Percentiles rank a stretch among this genome's conserved stretches.
Evolutionary conservation across 768 basidiomycete genomes (phyloP).

Genomic region (Gelatoporia subvermispora): DNA sequence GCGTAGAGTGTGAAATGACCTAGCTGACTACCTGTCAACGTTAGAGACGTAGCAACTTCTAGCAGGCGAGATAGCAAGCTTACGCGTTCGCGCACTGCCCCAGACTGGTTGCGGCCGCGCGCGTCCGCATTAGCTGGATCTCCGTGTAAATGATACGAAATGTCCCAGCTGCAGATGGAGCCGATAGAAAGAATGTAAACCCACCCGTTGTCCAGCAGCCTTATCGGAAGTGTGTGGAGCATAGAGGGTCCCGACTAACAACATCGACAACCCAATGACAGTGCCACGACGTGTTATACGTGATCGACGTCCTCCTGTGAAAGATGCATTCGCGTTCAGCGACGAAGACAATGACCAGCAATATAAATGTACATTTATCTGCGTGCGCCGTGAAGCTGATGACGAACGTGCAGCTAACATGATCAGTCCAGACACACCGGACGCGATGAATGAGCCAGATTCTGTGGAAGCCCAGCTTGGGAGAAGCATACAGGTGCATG

Average conservation of each 20-base stretch:
- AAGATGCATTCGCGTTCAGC: background rate
- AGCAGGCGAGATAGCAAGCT: too few species aligned
- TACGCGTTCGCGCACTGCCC: conserved; percentile 34
- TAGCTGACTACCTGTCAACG: conserved; percentile 37
- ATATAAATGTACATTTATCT: conserved; percentile 32
- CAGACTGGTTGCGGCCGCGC: conserved; percentile 38
- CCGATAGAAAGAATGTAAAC: conserved; percentile 43
- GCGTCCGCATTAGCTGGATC: conserved; percentile 43
- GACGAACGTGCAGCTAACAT: conserved; percentile 34
- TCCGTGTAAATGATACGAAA: conserved; percentile 40
- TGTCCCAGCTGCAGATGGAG: conserved; percentile 40
- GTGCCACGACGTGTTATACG: conserved; percentile 40
- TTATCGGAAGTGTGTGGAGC: conserved; percentile 29
- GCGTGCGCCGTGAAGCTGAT: conserved; percentile 33
- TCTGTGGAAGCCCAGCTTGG: conserved; percentile 44
- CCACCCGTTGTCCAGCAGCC: conserved; percentile 31
- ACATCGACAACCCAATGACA: conserved; percentile 32
- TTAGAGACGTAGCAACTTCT: background rate
- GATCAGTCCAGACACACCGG: conserved; percentile 44
- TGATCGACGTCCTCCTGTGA: conserved; percentile 29
- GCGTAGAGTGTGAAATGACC: conserved; percentile 40
- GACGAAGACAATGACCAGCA: background rate
- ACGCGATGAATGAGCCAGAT: conserved; percentile 46
- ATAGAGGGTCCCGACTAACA: conserved; percentile 42
- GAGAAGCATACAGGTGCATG: conserved; percentile 45